phyloP scores from a whole-genome alignment of 1,139 yeast genomes.

The Eremothecium coryli region DNA sequence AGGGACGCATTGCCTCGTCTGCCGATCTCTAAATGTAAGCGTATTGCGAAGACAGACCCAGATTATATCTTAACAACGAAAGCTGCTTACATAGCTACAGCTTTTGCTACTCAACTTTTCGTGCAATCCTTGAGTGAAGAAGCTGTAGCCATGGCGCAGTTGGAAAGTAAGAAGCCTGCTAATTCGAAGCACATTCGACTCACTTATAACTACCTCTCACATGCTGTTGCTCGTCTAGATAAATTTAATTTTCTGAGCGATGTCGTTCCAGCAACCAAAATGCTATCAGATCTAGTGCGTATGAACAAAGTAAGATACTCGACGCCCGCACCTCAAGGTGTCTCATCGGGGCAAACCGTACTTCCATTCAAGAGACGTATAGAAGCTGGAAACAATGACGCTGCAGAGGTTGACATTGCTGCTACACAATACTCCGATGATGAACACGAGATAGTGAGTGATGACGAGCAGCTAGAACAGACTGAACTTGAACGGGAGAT shows the following conservation, averaged over 20 bases:
- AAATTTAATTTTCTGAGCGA: constrained; percentile 59
- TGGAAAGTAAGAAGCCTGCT: constrained; percentile 11
- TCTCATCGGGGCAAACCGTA: constrained; percentile 11
- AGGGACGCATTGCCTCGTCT: constrained; percentile 28
- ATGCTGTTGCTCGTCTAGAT: constrained; percentile 59
- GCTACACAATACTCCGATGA: constrained; percentile 20
- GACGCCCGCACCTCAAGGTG: constrained; percentile 8
- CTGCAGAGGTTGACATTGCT: constrained; percentile 12
- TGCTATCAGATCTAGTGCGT: constrained; percentile 43
- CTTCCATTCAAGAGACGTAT: constrained; percentile 9
- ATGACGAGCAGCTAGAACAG: constrained; percentile 30
- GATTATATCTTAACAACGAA: constrained; percentile 70
- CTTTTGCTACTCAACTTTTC: constrained; percentile 81
- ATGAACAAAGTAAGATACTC: constrained; percentile 38
- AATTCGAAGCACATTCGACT: constrained; percentile 16
- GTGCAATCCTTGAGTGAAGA: constrained; percentile 74
- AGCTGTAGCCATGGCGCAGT: constrained; percentile 42
- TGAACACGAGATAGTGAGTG: constrained; percentile 14
- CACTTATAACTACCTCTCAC: constrained; percentile 61
- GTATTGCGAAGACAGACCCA: constrained; percentile 78
- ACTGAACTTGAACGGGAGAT: constrained; percentile 13
- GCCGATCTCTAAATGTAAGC: constrained; percentile 75
- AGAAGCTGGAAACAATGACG: constrained; percentile 10
- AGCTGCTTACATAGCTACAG: constrained; percentile 72
- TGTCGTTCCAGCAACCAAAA: constrained; percentile 55